These are phyloP conservation scores for Lasiosphaeris hirsuta DNA, from an alignment of 495 filamentous ascomycete genomes.

Conservation along the genomic window DNA sequence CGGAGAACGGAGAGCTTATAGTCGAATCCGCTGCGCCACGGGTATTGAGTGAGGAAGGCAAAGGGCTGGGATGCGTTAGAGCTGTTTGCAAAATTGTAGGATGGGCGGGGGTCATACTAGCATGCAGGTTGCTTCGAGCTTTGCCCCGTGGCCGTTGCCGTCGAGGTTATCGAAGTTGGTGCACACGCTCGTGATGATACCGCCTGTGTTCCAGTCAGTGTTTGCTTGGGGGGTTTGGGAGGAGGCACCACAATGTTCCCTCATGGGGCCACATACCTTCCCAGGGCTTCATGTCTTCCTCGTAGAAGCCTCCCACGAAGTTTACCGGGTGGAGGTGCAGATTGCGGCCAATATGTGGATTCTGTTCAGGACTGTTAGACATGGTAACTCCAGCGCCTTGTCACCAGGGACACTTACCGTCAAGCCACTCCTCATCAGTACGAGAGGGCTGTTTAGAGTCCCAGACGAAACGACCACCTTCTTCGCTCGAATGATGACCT, in stretches of 20 bases:
- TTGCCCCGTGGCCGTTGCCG: slow-evolving; percentile 75
- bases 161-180: slow-evolving; percentile 81
- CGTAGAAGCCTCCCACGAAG: slow-evolving; percentile 57
- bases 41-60: slow-evolving; percentile 50
- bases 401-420: slow-evolving; percentile 33
- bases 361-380: slow-evolving; percentile 45
- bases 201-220: slow-evolving; percentile 10
- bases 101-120: slow-evolving; percentile 27
- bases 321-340: slow-evolving; percentile 77
- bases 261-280: slow-evolving; percentile 51
- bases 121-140: slow-evolving; percentile 72
- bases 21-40: slow-evolving; percentile 62
- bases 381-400: neutral
- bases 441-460: slow-evolving; percentile 67
- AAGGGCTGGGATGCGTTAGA: slow-evolving; percentile 24
- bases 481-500: slow-evolving; percentile 73
- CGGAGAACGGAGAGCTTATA: slow-evolving; percentile 64
- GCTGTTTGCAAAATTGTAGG: neutral
- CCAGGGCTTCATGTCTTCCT: slow-evolving; percentile 68
- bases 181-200: slow-evolving; percentile 65
- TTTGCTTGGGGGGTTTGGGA: neutral
- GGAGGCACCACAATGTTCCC: neutral
- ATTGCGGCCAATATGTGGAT: slow-evolving; percentile 79
- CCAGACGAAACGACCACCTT: slow-evolving; percentile 76
- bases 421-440: slow-evolving; percentile 70